Evolutionary conservation across 2,329 filamentous ascomycete species (phyloP).

Genomic region (Lachnellula subtilissima): DNA sequence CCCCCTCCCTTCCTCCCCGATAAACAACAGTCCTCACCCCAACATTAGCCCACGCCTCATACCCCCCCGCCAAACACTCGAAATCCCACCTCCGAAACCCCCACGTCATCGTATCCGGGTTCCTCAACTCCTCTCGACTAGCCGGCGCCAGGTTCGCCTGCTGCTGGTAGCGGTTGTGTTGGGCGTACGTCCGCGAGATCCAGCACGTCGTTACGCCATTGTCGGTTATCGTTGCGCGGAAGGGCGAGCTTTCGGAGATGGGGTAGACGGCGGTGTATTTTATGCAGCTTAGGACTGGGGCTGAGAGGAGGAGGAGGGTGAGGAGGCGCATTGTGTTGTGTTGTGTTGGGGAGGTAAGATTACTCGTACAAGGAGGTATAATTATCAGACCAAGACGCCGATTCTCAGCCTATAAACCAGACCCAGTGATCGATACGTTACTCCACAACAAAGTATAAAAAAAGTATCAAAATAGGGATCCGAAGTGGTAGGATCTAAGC

Average conservation of each 20-base stretch:
- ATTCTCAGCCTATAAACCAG: no score
- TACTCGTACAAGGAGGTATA: no score
- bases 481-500: no score
- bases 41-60: constrained; percentile 12
- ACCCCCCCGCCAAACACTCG: constrained; percentile 3
- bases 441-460: no score
- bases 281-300: constrained; percentile 10
- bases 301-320: not conserved
- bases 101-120: not conserved
- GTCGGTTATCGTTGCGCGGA: constrained; percentile 12
- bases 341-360: no score
- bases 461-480: no score
- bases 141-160: not conserved
- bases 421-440: no score
- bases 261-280: constrained; percentile 13
- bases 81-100: constrained; percentile 5
- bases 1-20: not conserved
- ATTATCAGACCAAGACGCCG: no score
- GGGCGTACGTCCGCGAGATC: constrained; percentile 10
- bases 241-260: constrained; percentile 9
- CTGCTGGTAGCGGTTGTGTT: constrained; percentile 2
- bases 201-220: constrained; percentile 14
- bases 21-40: constrained; percentile 14
- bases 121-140: not conserved
- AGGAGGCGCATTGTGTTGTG: no score